Evolutionary conservation across 2,329 filamentous ascomycete genomes (phyloP), one percentile per base, ranked within the genome.

Genomic region (Botrytis aclada): DNA sequence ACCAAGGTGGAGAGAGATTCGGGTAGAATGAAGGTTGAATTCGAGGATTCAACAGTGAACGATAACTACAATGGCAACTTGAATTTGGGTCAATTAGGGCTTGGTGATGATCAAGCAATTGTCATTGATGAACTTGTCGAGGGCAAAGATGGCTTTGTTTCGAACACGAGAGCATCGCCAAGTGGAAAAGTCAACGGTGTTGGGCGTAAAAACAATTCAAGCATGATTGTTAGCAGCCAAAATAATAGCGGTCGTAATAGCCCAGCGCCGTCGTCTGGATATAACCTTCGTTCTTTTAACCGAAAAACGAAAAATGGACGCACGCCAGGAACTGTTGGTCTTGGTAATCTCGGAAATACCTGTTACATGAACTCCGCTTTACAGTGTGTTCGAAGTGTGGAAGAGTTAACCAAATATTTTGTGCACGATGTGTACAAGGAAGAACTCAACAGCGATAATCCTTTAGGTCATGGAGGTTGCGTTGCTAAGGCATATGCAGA

Each of bases 281-380:
- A 92, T 75, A 95, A 93, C 0, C 88, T 94, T 76, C 93, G 93
- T 60, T 88, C 93, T 72, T 72, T 54, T 10, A 63, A 56, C 51
- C 61, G 63, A 84, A 54, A 88, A 12, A 89, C 91, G 74, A 90
- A 89, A 77, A 88, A 90, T 56, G 92, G 92, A 16, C 89, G 90
- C 75, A 88, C 89, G 20, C 83, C 90, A 47, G 96, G 96, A 45
- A 92, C 91, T 58, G 92, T 95, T 60, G 96, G 96, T 47, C 84
- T 99, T 70, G 90, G 89, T 76, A 99, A 99, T 80, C 84, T 99
- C 22, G 96, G 96, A 66, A 99, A 99, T 80, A 98, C 96, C 0
- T 99, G 96, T 83, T 99, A 99, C 84, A 98, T 98, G 95, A 98
- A 98, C 82, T 97, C 95, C 34, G 96, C 96, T 16, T 85, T 98